phyloP scores from a whole-genome alignment of 345 rosid species.

The Nephelium lappaceum region DNA sequence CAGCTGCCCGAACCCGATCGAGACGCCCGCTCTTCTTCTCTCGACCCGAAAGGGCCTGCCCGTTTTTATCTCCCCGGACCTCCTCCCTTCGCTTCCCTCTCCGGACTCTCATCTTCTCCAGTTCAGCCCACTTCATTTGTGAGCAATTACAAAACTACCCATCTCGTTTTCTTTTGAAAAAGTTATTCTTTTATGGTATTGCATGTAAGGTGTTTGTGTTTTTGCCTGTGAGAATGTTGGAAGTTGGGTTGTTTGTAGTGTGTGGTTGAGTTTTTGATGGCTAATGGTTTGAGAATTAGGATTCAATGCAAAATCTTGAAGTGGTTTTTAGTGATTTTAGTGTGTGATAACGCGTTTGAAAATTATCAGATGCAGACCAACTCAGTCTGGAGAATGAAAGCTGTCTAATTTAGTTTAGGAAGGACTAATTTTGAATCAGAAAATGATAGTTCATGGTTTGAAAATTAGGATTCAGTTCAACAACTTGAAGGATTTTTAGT shows the following conservation, averaged over 20 bases:
- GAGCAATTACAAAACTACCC: slow-evolving; percentile 19
- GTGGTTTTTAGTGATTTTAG: not conserved
- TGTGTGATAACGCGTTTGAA: not conserved
- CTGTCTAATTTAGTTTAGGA: not conserved
- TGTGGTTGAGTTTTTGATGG: not conserved
- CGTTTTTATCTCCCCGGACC: slow-evolving; percentile 67
- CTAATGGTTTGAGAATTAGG: too few species aligned
- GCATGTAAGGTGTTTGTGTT: not conserved
- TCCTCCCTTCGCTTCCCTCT: slow-evolving; percentile 61
- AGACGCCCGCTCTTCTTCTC: slow-evolving; percentile 73
- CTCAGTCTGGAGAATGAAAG: not conserved
- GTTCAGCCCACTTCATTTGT: slow-evolving; percentile 80
- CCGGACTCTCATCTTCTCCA: slow-evolving; percentile 70
- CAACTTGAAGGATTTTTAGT: too few species aligned
- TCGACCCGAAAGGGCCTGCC: slow-evolving; percentile 77
- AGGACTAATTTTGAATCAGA: not conserved
- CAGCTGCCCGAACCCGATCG: slow-evolving; percentile 40
- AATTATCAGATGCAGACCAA: not conserved
- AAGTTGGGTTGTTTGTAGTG: not conserved
- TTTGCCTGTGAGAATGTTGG: not conserved
- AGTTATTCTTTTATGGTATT: not conserved
- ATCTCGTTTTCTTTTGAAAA: not conserved
- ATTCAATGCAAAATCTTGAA: not conserved
- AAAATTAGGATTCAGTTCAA: too few species aligned
- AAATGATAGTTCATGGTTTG: too few species aligned